Conservation (phyloP, 2,329 filamentous ascomycete genomes). For the Cryphonectria japonica region DNA sequence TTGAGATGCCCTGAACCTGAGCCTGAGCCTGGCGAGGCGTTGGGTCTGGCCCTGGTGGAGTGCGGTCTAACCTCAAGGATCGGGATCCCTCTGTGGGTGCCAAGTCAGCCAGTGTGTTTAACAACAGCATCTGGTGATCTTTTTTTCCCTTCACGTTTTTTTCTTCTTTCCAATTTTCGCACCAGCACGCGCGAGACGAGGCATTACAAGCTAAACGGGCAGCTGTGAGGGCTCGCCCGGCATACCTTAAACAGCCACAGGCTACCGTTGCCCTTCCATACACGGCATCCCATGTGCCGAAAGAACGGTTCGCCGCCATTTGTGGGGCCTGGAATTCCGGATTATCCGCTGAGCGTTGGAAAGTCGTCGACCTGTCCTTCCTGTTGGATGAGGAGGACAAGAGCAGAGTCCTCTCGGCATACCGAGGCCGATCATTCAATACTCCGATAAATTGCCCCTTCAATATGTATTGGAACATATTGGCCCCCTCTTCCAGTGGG, state of each 20-base stretch:
- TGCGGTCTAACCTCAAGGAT: slow-evolving; percentile 8
- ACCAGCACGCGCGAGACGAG: too few species aligned
- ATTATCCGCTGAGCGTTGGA: not conserved
- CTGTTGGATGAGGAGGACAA: not conserved
- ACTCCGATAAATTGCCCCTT: not conserved
- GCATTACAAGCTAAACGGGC: not conserved
- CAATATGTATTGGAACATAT: not conserved
- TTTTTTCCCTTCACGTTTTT: not conserved
- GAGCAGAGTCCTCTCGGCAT: not conserved
- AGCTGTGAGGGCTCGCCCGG: slow-evolving; percentile 19
- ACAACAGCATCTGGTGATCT: not conserved
- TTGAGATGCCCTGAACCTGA: too few species aligned
- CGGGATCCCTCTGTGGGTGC: slow-evolving; percentile 2
- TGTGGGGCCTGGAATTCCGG: not conserved
- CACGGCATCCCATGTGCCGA: slow-evolving; percentile 2
- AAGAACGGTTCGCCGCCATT: not conserved
- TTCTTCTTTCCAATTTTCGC: not conserved
- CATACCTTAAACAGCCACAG: not conserved
- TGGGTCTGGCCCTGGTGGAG: not conserved
- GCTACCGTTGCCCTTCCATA: slow-evolving; percentile 3
- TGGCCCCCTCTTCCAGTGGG: not conserved
- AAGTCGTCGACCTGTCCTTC: not conserved
- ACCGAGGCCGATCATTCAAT: not conserved
- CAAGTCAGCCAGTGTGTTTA: not conserved
- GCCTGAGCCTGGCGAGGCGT: not conserved